These are phyloP conservation scores for Flueggea neowawraea DNA, from an alignment of 441 rosid genomes.

Conservation along the genomic window DNA sequence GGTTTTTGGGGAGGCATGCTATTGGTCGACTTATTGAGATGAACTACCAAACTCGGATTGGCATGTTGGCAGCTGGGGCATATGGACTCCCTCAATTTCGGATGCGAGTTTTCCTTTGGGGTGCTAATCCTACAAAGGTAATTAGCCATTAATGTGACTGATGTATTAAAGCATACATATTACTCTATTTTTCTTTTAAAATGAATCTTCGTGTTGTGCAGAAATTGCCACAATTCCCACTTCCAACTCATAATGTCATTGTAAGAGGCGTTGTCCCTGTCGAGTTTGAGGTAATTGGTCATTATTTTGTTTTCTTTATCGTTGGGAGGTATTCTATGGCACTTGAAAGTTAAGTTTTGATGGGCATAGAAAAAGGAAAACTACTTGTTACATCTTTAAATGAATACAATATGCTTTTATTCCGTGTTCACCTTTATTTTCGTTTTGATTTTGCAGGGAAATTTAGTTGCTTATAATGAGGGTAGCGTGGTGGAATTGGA, in stretches of 20 bases:
- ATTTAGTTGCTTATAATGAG: constrained; percentile 46
- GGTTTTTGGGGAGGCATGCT: constrained; percentile 69
- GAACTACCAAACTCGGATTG: constrained; percentile 72
- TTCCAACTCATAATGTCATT: constrained; percentile 81
- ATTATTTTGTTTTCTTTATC: no score
- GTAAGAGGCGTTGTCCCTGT: constrained; percentile 51
- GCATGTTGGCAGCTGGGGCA: constrained; percentile 87
- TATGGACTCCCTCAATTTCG: constrained; percentile 91
- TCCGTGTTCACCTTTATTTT: background rate
- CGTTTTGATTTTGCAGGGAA: constrained; percentile 27
- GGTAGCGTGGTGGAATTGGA: constrained; percentile 34
- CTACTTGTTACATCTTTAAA: background rate
- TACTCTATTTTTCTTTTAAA: no score
- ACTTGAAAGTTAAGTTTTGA: background rate
- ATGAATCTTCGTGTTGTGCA: constrained; percentile 19
- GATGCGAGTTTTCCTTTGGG: constrained; percentile 84
- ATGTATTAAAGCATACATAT: no score
- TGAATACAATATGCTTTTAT: no score
- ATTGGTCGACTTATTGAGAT: constrained; percentile 54
- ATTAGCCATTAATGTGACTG: background rate
- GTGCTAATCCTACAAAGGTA: constrained; percentile 58
- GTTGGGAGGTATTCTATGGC: no score
- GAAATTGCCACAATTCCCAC: constrained; percentile 72
- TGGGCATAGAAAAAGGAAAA: background rate
- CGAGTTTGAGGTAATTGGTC: constrained; percentile 55